Evolutionary conservation across 1,284 basidiomycete genomes (phyloP).

Genomic region (Microbotryum violaceum): DNA sequence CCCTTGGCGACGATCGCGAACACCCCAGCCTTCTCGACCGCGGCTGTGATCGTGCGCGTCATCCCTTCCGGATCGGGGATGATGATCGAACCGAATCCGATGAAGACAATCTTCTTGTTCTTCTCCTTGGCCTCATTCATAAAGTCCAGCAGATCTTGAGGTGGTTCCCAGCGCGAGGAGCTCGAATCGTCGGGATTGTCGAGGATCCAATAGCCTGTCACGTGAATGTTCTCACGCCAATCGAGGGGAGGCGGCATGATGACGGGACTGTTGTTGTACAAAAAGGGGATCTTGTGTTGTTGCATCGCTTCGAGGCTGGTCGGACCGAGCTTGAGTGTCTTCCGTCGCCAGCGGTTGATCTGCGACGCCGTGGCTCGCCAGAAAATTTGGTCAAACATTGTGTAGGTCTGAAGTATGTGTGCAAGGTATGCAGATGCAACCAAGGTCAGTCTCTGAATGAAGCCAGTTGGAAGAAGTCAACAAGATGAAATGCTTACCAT

Average conservation of each 20-base stretch:
- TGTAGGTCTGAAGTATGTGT: conserved; percentile 39
- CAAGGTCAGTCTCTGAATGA: conserved; percentile 1
- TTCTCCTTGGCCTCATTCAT: conserved; percentile 64
- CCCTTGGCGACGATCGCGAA: conserved; percentile 87
- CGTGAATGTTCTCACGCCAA: conserved; percentile 97
- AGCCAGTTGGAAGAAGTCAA: not conserved
- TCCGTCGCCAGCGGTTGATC: conserved; percentile 86
- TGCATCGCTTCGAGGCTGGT: conserved; percentile 90
- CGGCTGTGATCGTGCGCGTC: conserved; percentile 83
- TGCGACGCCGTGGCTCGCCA: conserved; percentile 91
- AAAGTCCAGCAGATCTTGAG: conserved; percentile 68
- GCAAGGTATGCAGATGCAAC: no score
- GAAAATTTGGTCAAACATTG: conserved; percentile 89
- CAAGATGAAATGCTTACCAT: conserved; percentile 56
- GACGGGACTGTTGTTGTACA: conserved; percentile 67
- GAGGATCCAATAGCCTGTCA: conserved; percentile 94
- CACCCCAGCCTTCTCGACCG: conserved; percentile 51
- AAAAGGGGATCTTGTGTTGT: conserved; percentile 90
- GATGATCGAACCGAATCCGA: conserved; percentile 95
- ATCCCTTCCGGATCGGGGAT: conserved; percentile 87
- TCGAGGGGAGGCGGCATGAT: conserved; percentile 84
- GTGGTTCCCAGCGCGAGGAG: conserved; percentile 71
- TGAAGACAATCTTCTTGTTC: conserved; percentile 88
- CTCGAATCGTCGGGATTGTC: conserved; percentile 74
- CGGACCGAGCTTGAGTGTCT: conserved; percentile 63